Percentiles rank a stretch among this genome's conserved stretches.
phyloP scores from a whole-genome alignment of 192 early-diverging fungal species.

The Mortierella alpina region DNA sequence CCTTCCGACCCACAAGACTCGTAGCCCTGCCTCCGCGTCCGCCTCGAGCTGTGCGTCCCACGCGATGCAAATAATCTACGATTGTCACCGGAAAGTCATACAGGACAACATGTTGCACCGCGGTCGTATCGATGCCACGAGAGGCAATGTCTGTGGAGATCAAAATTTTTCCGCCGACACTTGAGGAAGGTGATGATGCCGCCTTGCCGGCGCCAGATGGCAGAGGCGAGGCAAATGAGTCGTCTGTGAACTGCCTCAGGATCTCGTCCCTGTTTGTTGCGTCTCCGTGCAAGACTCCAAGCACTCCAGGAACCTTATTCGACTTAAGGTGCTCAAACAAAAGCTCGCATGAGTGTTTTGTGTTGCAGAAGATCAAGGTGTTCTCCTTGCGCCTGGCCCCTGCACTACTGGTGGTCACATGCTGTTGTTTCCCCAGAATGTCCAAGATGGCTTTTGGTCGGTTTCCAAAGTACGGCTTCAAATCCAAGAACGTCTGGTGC shows the following conservation, averaged over 20 bases:
- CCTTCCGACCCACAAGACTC: slow-evolving; percentile 80
- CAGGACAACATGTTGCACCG: slow-evolving; percentile 88
- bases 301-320: slow-evolving; percentile 58
- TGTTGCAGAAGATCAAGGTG: slow-evolving; percentile 91
- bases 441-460: slow-evolving; percentile 79
- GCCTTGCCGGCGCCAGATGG: slow-evolving; percentile 1
- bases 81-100: slow-evolving; percentile 93
- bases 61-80: slow-evolving; percentile 93
- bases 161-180: slow-evolving; percentile 63
- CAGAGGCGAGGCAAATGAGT: slow-evolving; percentile 19
- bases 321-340: slow-evolving; percentile 65
- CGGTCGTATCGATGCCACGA: slow-evolving; percentile 89
- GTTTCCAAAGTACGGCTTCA: slow-evolving; percentile 75
- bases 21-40: slow-evolving; percentile 85
- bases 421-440: slow-evolving; percentile 67
- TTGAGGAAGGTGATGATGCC: background rate
- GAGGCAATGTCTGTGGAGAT: slow-evolving; percentile 94
- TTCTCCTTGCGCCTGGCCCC: slow-evolving; percentile 65
- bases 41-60: slow-evolving; percentile 90
- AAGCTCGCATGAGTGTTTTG: slow-evolving; percentile 66
- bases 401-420: background rate
- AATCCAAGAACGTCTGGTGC: slow-evolving; percentile 83
- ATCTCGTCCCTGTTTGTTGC: slow-evolving; percentile 53
- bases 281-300: slow-evolving; percentile 62
- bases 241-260: slow-evolving; percentile 53